These are phyloP conservation scores for Phialocephala subalpina DNA, from an alignment of 2,329 filamentous ascomycete species.

Conservation along the genomic window DNA sequence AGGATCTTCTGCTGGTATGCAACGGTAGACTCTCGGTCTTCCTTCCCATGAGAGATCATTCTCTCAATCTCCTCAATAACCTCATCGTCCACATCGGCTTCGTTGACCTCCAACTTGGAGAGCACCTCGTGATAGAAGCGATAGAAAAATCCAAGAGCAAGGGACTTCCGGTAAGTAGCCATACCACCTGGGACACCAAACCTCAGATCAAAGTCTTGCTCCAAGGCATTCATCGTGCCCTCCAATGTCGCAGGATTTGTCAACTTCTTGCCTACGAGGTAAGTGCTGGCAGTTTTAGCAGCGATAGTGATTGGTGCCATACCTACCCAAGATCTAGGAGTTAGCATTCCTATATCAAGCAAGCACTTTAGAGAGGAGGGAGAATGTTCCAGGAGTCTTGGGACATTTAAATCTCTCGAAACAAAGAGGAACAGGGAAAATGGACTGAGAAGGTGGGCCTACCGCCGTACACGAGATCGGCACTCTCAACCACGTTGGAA, in stretches of 20 bases:
- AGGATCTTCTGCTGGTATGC: constrained; percentile 85
- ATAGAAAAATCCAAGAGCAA: constrained; percentile 95
- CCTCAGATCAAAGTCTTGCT: constrained; percentile 84
- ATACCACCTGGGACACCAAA: constrained; percentile 97
- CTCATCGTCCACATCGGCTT: constrained; percentile 70
- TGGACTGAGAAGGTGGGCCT: too few relatives aligned
- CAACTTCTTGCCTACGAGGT: constrained; percentile 79
- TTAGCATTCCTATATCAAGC: too few relatives aligned
- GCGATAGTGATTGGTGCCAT: constrained; percentile 94
- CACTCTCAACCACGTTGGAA: constrained; percentile 73
- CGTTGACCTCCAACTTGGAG: constrained; percentile 60
- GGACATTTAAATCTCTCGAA: too few relatives aligned
- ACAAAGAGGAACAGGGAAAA: too few relatives aligned
- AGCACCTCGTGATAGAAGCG: constrained; percentile 94
- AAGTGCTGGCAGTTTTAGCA: constrained; percentile 80
- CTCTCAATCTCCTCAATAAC: constrained; percentile 87
- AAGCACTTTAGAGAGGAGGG: too few relatives aligned
- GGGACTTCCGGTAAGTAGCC: constrained; percentile 92
- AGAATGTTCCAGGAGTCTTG: too few relatives aligned
- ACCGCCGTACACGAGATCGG: constrained; percentile 90
- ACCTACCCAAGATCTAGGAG: too few relatives aligned
- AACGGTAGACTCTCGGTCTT: constrained; percentile 77
- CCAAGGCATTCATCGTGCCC: constrained; percentile 88
- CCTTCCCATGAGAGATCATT: constrained; percentile 79
- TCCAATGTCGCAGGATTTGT: constrained; percentile 86